Base-by-base conservation (phyloP, 2,329 filamentous ascomycete genomes). In the Aspergillus pseudotamarii region DNA sequence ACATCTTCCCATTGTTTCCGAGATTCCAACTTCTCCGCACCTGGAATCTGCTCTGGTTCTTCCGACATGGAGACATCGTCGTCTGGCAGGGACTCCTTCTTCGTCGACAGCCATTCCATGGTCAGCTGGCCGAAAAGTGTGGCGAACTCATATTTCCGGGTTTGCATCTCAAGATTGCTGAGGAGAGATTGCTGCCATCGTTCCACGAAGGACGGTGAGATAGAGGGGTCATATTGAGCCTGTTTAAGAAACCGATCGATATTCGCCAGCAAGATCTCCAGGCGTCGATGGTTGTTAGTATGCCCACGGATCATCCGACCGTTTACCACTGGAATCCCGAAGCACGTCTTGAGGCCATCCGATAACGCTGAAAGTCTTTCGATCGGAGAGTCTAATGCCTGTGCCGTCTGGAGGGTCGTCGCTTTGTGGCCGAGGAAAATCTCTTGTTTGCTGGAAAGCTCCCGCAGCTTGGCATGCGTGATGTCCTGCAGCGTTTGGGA, bases 191-290 rank as follows among this genome's bases (percentile, higher is more conserved):
- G 55, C 3, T 38, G 56, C 64, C 64, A 66, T 14, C 61, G 64
- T 9, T 59, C 59, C 8, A 64, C 14, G 3, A 53, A 64, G 34
- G 57, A 21, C 3, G n/a, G 19, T 2, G 64, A 66, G 10, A 66
- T 66, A 0, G 64, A 56, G 6, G 64, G 64, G 45, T 66, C 64
- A 38, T 64, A 60, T 8, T 64, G 46, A 2, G 61, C 64, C 26
- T 66, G 64, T 23, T 64, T 64, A 9, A 66, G 38, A 30, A 66
- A 66, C 38, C 64, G 64, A n/a, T 64, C 64, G 6, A 66, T 23
- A 23, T 64, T 66, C 3, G 56, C 45, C 2, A 66, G 53, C 14
- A 41, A 36, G 1, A 59, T 53, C 45, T 64, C 57, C 14, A 66
- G 34, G 2, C 61, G 51, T 8, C 9, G 9, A 16, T 55, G 32